Evolutionary conservation across 2,329 filamentous ascomycete species (phyloP).

Genomic region (Daldinia sp.): DNA sequence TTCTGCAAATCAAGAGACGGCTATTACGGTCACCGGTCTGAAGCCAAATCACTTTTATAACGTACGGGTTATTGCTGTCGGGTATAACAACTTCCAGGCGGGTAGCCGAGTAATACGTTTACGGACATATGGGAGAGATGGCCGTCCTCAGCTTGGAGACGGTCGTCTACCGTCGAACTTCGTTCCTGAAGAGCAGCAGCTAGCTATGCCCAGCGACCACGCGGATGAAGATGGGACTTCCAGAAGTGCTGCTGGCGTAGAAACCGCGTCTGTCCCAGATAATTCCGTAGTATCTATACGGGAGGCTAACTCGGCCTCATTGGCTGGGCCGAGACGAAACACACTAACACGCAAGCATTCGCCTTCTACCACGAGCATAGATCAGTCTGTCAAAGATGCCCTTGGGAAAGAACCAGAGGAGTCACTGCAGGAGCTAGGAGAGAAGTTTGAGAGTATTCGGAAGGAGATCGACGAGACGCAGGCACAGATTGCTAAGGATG

Average conservation of each 20-base stretch:
- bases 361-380: conserved; percentile 69
- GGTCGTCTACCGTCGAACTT: conserved; percentile 65
- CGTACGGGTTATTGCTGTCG: conserved; percentile 90
- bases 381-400: conserved; percentile 58
- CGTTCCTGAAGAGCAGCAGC: conserved; percentile 59
- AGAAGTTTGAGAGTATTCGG: conserved; percentile 79
- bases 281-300: conserved; percentile 67
- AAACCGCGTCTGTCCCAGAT: conserved; percentile 69
- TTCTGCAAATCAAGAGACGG: conserved; percentile 79
- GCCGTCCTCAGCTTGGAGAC: conserved; percentile 66
- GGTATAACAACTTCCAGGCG: conserved; percentile 90
- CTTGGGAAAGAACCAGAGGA: conserved; percentile 65
- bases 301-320: conserved; percentile 63
- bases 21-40: conserved; percentile 90
- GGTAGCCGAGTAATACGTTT: conserved; percentile 86
- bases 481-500: conserved; percentile 73
- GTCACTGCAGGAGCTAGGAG: conserved; percentile 79
- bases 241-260: conserved; percentile 63
- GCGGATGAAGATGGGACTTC: conserved; percentile 59
- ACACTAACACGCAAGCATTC: conserved; percentile 80
- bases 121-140: conserved; percentile 74
- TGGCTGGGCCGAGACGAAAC: conserved; percentile 61
- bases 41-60: conserved; percentile 91
- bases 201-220: conserved; percentile 52
- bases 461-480: conserved; percentile 84